Base-by-base conservation (phyloP, 148 eudicot genomes). In the Mesembryanthemum crystallinum region DNA sequence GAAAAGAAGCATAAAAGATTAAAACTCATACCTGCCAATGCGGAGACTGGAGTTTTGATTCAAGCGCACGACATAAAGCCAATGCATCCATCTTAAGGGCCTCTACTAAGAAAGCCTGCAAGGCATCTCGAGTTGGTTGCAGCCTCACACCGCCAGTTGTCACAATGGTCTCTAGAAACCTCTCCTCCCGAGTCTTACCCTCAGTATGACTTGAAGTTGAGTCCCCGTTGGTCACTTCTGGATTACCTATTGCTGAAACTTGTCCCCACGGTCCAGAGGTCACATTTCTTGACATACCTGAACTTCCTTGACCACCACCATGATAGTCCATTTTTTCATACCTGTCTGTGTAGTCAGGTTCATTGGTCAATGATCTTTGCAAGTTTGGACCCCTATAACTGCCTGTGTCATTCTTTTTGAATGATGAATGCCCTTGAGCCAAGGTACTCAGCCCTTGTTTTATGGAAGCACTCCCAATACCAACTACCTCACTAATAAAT, bases 111-210 rank as follows among this genome's bases (percentile, higher is more conserved):
- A 94, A 94, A 79, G 83, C 86, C 71, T 94, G 95, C 61, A 94
- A 84, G 32, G 88, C 96, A 89, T 94, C 98, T 65, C 98, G 92
- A 52, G 98, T 89, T 35, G 98, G 98, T 74, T 94, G 98, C 73
- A 94, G 77, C 67, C 98, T 89, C 60, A 94, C 97, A 58, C 98
- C 98, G 60, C 98, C 96, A 82, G 97, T 84, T 47, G 98, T 91
- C 69, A 92, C 98, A 84, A 94, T 90, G 9, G 97, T 92, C 86
- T 92, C 98, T 70, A 94, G 71, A 64, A 94, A 81, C 84, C 94
- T 90, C 86, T 90, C 95, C 76, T 94, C 98, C 7, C 86, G 88
- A 57, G 88, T 87, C 90, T 92, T 94, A 72, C 71, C 82, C 82
- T 75, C 83, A 24, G 84, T n/a, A 70, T 72, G 72, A 76, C 86